Base-by-base conservation (phyloP, 2,329 filamentous ascomycete genomes). In the Ophiostoma triangulosporum region DNA sequence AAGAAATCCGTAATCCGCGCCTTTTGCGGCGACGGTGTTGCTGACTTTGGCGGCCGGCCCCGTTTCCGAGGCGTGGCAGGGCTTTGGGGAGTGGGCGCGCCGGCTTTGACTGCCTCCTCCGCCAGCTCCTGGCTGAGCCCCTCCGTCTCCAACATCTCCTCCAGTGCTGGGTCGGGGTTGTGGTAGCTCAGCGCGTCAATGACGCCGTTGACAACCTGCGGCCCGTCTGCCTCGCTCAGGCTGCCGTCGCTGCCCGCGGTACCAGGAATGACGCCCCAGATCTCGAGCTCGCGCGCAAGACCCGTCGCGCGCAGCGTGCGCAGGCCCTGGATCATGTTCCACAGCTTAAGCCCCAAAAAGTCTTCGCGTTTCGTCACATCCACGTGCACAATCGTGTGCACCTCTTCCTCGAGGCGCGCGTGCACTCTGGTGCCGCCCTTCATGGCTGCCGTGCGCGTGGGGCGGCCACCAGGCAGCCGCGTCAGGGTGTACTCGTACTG, bases 401-500 rank as follows among this genome's bases (percentile, higher is more conserved):
- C 82, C 64, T 97, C 77, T 55, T 91, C 84, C 66, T 98, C 91
- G 0, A 97, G 76, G 33, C 76, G 77, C 62, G 89, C 81, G 61
- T 98, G 93, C 11, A 97, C 79, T 35, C 75, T 80, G 35, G 80
- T 83, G 0, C 93, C 93, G 52, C 80, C 76, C 64, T 82, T 84
- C 93, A 98, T 98, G 0, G 88, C 88, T 2, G 77, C 68, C 0
- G 90, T 97, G 32, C 74, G 74, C 52, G 78, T 84, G 64, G 86
- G 90, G 54, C 78, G 79, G 1, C 91, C 93, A 63, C 84, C 72
- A 0, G 76, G 77, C 4, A 79, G 80, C 53, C 80, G 82, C 3
- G 83, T 86, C 53, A 98, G 74, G 0, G 81, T 87, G 68, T 94
- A 96, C 73, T 82, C 89, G 62, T 95, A 94, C 65, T 97, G 90